Evolutionary conservation across 139 green algal species (phyloP).

Genomic region (Volvox africanus): DNA sequence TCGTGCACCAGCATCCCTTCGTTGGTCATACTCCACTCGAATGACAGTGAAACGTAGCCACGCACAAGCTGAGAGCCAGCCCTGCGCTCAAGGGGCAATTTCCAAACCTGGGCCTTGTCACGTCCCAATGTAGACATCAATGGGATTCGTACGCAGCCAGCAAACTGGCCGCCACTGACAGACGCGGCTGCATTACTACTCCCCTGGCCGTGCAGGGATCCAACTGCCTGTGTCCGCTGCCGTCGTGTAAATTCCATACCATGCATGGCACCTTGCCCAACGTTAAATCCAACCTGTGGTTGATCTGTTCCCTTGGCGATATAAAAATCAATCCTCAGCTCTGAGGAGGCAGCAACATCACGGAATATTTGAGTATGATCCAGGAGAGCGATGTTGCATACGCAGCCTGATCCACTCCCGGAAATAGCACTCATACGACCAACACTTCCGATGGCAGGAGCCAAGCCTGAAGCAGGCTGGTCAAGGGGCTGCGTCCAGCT

Average conservation of each 20-base stretch:
- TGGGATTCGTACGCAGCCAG: conserved; percentile 69
- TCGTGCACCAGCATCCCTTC: conserved; percentile 81
- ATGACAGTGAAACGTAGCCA: conserved; percentile 66
- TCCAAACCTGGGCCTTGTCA: conserved; percentile 13
- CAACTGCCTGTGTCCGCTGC: neutral
- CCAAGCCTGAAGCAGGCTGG: neutral
- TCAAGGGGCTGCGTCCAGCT: neutral
- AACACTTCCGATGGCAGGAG: neutral
- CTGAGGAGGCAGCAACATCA: conserved; percentile 32
- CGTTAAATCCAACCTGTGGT: neutral
- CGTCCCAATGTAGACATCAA: conserved; percentile 74
- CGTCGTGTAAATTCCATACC: too few relatives aligned
- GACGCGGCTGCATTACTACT: neutral
- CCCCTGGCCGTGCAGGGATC: conserved; percentile 12
- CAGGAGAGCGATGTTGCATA: neutral
- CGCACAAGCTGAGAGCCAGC: conserved; percentile 42
- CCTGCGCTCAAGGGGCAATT: conserved; percentile 36
- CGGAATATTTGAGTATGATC: conserved; percentile 24
- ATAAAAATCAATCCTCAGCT: conserved; percentile 40
- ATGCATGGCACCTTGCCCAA: neutral
- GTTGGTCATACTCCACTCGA: conserved; percentile 84
- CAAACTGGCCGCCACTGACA: conserved; percentile 55
- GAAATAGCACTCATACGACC: neutral
- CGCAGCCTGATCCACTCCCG: neutral
- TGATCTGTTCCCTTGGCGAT: conserved; percentile 30